These are phyloP conservation scores for Erysimum pusillum DNA, from an alignment of 441 rosid genomes.

Conservation along the genomic window DNA sequence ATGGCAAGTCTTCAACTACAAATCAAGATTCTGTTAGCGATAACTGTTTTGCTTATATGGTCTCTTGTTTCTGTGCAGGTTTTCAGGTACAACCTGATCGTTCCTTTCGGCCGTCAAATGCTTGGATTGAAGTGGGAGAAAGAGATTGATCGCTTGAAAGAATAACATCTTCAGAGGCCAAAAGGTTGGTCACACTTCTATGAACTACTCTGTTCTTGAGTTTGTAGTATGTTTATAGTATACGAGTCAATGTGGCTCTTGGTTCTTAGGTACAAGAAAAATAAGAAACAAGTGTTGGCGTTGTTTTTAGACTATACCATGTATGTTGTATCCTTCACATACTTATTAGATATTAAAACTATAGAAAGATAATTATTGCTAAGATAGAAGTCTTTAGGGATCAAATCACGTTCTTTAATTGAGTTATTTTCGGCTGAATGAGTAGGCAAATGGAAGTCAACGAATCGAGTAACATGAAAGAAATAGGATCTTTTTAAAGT, in stretches of 20 bases:
- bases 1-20: constrained; percentile 55
- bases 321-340: constrained; percentile 28
- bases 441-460: constrained; percentile 36
- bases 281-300: constrained; percentile 7
- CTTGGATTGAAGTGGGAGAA: constrained; percentile 88
- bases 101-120: constrained; percentile 94
- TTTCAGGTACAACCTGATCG: constrained; percentile 80
- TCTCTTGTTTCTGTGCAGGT: constrained; percentile 56
- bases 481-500: constrained; percentile 1
- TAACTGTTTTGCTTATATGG: constrained; percentile 13
- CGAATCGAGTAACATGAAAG: constrained; percentile 16
- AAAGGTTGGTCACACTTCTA: constrained; percentile 39
- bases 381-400: background rate
- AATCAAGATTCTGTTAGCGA: constrained; percentile 7
- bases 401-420: constrained; percentile 17
- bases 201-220: constrained; percentile 31
- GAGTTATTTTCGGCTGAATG: constrained; percentile 11
- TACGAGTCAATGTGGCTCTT: constrained; percentile 37
- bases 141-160: constrained; percentile 68
- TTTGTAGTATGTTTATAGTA: constrained; percentile 18
- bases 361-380: constrained; percentile 11
- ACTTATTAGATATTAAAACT: background rate
- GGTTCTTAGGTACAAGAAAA: constrained; percentile 19
- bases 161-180: constrained; percentile 36
- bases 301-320: background rate